Evolutionary conservation across 345 rosid species (phyloP), one percentile per base, ranked within the genome.

Genomic region (Cochlearia excelsa): DNA sequence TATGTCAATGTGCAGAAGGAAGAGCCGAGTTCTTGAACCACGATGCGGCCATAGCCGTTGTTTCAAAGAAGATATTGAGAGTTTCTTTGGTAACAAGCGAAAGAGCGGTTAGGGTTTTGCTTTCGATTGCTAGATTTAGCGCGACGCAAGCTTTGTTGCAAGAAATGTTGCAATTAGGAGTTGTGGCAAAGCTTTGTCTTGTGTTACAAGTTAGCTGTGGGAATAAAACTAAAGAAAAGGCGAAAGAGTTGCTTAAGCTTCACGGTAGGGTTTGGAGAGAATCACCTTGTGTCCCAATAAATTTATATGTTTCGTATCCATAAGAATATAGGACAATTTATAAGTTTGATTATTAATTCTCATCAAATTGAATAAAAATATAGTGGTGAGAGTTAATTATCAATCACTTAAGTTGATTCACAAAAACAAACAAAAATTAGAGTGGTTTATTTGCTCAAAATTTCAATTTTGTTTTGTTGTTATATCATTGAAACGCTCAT

Each of bases 141-240:
- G 81, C 81, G 6, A 81, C 90, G 0, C 35, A 69, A 0, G 50
- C 49, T 48, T 72, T 88, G 27, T 69, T 79, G 47, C 78, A 81
- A 10, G 98, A 92, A 56, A 88, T 92, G 84, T 38, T 88, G 75
- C 85, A 80, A 67, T 52, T 86, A 33, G 93, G 96, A 23, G 90
- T 78, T 49, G 93, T 83, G 55, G 79, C 82, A 0, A 88, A 84
- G 79, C 39, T 92, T 59, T 84, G 88, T 50, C 46, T 86, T 72
- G 78, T 92, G 34, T 58, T 86, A 35, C 95, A 86, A 75, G 74
- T 80, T 1, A 85, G 74, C 6, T 67, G 84, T 38, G 71, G 75
- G 38, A 63, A 30, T 57, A 79, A 65, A 74, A 82, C 74, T 26
- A 75, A 78, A 64, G 87, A 79, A 7, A 88, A 72, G 72, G 95